Evolutionary conservation across 371 early-diverging fungal species (phyloP).

Genomic region (Lichtheimia hyalospora): DNA sequence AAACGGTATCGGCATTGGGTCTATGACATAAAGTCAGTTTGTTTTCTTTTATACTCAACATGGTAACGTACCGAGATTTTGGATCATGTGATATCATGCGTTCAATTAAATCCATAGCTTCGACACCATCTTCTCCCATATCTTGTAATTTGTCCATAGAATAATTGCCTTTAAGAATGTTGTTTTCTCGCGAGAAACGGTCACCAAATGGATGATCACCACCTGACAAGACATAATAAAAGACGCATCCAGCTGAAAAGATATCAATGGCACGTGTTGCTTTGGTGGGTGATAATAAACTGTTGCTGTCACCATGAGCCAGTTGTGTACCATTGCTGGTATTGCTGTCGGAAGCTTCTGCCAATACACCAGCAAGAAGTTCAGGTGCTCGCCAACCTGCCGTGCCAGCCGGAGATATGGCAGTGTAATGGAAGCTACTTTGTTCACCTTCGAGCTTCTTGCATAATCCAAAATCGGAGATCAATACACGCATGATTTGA

Average conservation of each 20-base stretch:
- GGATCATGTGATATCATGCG: conserved; percentile 86
- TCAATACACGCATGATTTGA: conserved; percentile 67
- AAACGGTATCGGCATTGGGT: conserved; percentile 72
- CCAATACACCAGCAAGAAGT: conserved; percentile 48
- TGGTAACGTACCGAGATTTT: conserved; percentile 55
- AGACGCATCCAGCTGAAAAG: conserved; percentile 94
- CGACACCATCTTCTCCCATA: conserved; percentile 70
- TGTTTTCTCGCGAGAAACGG: conserved; percentile 81
- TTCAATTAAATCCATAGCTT: conserved; percentile 87
- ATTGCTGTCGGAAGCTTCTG: conserved; percentile 25
- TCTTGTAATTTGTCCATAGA: conserved; percentile 70
- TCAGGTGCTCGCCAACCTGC: conserved; percentile 99
- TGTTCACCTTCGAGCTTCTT: conserved; percentile 93
- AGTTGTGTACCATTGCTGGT: conserved; percentile 9
- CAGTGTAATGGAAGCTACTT: conserved; percentile 91
- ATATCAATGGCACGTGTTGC: conserved; percentile 93
- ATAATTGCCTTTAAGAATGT: conserved; percentile 76
- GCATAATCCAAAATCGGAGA: conserved; percentile 98
- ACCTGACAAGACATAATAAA: conserved; percentile 84
- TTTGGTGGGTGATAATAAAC: conserved; percentile 34
- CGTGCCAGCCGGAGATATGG: conserved; percentile 79
- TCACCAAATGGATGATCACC: conserved; percentile 97
- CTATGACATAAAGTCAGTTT: conserved; percentile 24
- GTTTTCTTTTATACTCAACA: neutral
- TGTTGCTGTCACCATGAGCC: conserved; percentile 1